Conservation (phyloP, 768 basidiomycete genomes). For the Podaxis sp. region DNA sequence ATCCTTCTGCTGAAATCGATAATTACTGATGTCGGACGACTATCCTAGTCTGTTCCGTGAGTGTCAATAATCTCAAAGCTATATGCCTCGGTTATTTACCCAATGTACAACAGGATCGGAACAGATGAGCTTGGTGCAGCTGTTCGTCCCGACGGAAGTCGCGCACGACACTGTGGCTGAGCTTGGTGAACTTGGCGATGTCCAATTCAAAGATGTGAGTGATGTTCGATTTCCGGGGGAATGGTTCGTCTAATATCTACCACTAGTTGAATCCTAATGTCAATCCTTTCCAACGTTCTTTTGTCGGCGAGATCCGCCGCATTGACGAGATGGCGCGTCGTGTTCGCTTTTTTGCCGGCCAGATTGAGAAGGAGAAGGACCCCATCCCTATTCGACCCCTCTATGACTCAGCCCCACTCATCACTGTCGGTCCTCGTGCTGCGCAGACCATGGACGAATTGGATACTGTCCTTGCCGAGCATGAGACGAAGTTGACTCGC, state of each 20-base stretch:
- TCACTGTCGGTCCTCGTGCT: slow-evolving; percentile 89
- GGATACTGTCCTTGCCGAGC: slow-evolving; percentile 82
- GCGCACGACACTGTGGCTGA: slow-evolving; percentile 96
- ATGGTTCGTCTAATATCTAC: background rate
- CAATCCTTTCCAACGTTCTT: slow-evolving; percentile 98
- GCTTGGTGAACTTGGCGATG: slow-evolving; percentile 91
- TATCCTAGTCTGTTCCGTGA: slow-evolving; percentile 85
- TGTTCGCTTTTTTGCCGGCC: slow-evolving; percentile 83
- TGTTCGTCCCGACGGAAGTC: slow-evolving; percentile 96
- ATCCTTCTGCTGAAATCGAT: background rate
- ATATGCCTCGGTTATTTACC: background rate
- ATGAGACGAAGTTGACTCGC: slow-evolving; percentile 78
- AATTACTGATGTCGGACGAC: slow-evolving; percentile 62
- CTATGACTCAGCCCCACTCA: slow-evolving; percentile 81
- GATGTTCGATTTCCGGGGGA: background rate
- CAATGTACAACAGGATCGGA: slow-evolving; percentile 72
- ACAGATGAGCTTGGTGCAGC: slow-evolving; percentile 96
- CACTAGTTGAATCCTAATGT: slow-evolving; percentile 87
- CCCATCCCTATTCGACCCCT: slow-evolving; percentile 81
- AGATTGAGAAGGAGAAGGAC: slow-evolving; percentile 86
- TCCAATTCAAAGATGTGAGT: slow-evolving; percentile 96
- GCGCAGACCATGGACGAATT: slow-evolving; percentile 94
- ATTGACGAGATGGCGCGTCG: slow-evolving; percentile 96
- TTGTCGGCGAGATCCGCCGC: slow-evolving; percentile 92
- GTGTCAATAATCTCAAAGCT: slow-evolving; percentile 24